Evolutionary conservation across 2,329 filamentous ascomycete genomes (phyloP).

Genomic region (Gliomastix tumulicola): DNA sequence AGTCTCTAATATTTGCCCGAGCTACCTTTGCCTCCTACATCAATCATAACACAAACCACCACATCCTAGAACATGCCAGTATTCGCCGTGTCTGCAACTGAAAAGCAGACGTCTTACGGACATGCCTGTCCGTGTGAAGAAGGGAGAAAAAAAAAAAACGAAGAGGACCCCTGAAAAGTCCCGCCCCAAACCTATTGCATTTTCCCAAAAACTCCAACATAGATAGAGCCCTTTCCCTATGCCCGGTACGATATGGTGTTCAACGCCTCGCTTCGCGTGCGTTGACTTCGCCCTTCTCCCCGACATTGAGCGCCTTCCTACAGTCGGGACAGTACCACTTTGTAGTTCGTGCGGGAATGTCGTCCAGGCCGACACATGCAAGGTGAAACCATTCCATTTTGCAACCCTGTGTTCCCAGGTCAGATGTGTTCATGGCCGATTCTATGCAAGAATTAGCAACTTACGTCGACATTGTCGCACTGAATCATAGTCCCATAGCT

Average conservation of each 20-base stretch:
- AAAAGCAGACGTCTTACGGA: too few species aligned
- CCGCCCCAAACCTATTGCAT: too few species aligned
- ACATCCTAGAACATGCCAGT: too few species aligned
- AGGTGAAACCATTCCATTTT: constrained; percentile 83
- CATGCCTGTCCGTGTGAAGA: too few species aligned
- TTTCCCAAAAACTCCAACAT: background rate
- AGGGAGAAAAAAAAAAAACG: too few species aligned
- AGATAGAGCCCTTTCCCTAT: background rate
- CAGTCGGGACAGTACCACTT: constrained; percentile 86
- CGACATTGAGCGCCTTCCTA: constrained; percentile 53
- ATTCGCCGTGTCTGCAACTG: too few species aligned
- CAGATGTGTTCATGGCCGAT: too few species aligned
- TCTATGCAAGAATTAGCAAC: constrained; percentile 20
- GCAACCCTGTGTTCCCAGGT: constrained; percentile 57
- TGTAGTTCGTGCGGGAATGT: constrained; percentile 63
- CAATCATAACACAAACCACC: too few species aligned
- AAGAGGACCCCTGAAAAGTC: too few species aligned
- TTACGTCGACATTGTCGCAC: constrained; percentile 72
- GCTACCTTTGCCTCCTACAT: too few species aligned
- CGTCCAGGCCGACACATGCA: constrained; percentile 62
- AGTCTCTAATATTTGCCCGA: too few species aligned
- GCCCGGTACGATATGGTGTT: background rate
- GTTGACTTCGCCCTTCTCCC: constrained; percentile 56
- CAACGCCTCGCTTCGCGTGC: constrained; percentile 46
- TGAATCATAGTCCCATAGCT: constrained; percentile 80